Conservation (phyloP, 2,329 filamentous ascomycete species). For the Scytalidium sp. region DNA sequence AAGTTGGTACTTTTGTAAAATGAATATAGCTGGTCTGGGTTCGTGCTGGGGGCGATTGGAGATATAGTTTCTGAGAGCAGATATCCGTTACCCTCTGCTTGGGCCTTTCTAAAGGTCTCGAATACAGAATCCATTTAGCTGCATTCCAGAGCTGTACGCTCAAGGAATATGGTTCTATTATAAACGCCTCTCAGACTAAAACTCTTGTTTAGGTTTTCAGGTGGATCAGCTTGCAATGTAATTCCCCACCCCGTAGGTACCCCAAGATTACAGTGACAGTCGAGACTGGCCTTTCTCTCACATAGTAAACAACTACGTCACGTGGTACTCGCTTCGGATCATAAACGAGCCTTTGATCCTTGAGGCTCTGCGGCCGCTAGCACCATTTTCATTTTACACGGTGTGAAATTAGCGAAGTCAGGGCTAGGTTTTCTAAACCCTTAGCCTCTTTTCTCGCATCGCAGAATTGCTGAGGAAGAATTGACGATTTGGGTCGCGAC, state of each 20-base stretch:
- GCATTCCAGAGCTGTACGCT: neutral
- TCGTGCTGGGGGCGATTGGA: conserved; percentile 60
- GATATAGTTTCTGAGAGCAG: conserved; percentile 71
- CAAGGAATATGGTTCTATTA: neutral
- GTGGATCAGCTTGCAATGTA: neutral
- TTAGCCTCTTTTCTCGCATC: conserved; percentile 11
- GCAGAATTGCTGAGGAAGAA: neutral
- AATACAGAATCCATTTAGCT: conserved; percentile 69
- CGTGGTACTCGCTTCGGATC: no score
- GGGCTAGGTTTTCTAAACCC: conserved; percentile 15
- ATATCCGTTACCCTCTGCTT: conserved; percentile 64
- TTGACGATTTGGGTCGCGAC: conserved; percentile 16
- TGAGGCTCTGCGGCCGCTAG: conserved; percentile 7
- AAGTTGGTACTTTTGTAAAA: conserved; percentile 73
- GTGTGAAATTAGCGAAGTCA: conserved; percentile 10
- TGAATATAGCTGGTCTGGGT: conserved; percentile 63
- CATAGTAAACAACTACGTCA: no score
- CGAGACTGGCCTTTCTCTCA: neutral
- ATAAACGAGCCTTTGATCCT: neutral
- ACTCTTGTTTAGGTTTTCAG: neutral
- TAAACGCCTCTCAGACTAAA: neutral
- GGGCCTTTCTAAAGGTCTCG: conserved; percentile 68
- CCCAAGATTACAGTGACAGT: neutral
- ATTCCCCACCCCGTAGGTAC: neutral
- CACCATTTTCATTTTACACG: neutral